Evolutionary conservation across 106 monocot species (phyloP).

Genomic region (Allium sativum): DNA sequence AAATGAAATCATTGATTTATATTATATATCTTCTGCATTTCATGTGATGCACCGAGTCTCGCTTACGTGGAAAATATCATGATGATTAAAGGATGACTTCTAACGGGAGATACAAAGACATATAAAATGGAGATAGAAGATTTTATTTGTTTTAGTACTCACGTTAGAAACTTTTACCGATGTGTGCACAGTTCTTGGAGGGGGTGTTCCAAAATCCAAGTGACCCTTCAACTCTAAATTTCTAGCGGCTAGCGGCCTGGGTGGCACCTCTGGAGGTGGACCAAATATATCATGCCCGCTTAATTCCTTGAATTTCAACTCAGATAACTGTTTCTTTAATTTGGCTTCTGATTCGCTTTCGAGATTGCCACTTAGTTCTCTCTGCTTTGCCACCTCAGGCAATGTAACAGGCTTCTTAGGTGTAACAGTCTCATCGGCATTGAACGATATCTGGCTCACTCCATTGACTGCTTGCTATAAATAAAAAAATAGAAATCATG

Average conservation of each 20-base stretch:
- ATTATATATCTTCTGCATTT: no score
- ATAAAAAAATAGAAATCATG: not conserved
- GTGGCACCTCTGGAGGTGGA: slow-evolving; percentile 49
- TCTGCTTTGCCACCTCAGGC: slow-evolving; percentile 68
- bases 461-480: slow-evolving; percentile 38
- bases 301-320: slow-evolving; percentile 57
- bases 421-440: slow-evolving; percentile 53
- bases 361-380: slow-evolving; percentile 64
- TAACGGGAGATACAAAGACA: no score
- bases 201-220: slow-evolving; percentile 35
- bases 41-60: no score
- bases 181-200: slow-evolving; percentile 37
- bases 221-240: slow-evolving; percentile 42
- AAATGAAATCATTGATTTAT: no score
- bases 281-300: slow-evolving; percentile 74
- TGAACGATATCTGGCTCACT: slow-evolving; percentile 69
- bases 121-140: not conserved
- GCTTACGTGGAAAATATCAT: no score
- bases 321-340: slow-evolving; percentile 41
- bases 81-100: no score
- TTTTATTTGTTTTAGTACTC: slow-evolving; percentile 17
- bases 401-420: slow-evolving; percentile 58
- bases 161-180: slow-evolving; percentile 66
- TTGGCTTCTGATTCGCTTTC: slow-evolving; percentile 44
- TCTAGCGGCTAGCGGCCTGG: slow-evolving; percentile 41